Evolutionary conservation across 768 basidiomycete genomes (phyloP).

Genomic region (Mycena galopus): DNA sequence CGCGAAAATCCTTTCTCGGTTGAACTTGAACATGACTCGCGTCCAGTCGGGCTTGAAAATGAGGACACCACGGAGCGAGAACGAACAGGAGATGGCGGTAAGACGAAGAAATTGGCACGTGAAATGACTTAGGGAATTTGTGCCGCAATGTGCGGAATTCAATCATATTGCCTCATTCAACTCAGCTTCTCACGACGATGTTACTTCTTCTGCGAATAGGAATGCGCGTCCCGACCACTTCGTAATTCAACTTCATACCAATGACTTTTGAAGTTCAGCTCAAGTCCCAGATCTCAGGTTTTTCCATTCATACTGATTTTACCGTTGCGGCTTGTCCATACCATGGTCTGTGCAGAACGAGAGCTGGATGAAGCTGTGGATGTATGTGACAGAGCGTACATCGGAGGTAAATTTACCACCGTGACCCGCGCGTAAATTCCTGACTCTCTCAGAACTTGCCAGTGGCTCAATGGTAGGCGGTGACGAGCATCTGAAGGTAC

Average conservation of each 20-base stretch:
- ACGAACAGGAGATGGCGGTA: too few relatives aligned
- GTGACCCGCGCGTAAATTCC: neutral
- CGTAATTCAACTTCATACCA: neutral
- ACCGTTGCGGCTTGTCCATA: too few relatives aligned
- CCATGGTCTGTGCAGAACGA: neutral
- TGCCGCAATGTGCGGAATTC: too few relatives aligned
- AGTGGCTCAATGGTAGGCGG: conserved; percentile 44
- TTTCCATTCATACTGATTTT: neutral
- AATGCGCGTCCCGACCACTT: neutral
- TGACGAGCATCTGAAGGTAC: conserved; percentile 36
- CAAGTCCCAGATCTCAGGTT: conserved; percentile 15
- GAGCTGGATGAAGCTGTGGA: conserved; percentile 32
- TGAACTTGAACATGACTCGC: too few relatives aligned
- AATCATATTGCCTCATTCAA: neutral
- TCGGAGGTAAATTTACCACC: conserved; percentile 11
- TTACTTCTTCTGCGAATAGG: too few relatives aligned
- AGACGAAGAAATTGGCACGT: neutral
- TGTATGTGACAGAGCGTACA: conserved; percentile 20
- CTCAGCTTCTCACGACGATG: neutral
- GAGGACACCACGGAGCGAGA: too few relatives aligned
- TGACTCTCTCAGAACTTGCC: conserved; percentile 38
- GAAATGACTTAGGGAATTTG: too few relatives aligned
- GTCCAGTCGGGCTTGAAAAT: too few relatives aligned
- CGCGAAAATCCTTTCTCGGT: conserved; percentile 18
- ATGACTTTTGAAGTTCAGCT: conserved; percentile 26